A percentile compares a stretch with the other conserved stretches of the same genome.
Conservation (phyloP, 768 basidiomycete genomes). For the Dentipellis fragilis region DNA sequence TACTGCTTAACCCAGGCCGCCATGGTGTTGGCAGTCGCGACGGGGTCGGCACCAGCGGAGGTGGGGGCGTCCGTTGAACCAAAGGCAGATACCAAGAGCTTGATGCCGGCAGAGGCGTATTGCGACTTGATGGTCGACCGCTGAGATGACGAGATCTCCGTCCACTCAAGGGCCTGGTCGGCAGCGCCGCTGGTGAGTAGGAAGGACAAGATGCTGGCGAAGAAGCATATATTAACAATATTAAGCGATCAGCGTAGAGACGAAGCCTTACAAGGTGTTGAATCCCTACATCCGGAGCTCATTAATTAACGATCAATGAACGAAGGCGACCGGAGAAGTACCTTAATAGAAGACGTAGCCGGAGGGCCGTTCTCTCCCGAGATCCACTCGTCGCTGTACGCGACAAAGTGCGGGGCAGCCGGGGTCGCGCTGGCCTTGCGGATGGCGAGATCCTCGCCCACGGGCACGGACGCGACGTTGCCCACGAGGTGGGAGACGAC, state of each 20-base stretch:
- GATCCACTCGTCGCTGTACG: slow-evolving; percentile 28
- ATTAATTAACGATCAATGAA: too few relatives aligned
- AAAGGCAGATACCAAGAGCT: slow-evolving; percentile 48
- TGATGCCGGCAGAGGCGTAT: slow-evolving; percentile 47
- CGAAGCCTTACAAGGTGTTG: slow-evolving; percentile 23
- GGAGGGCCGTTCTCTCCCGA: slow-evolving; percentile 30
- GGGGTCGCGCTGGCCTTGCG: slow-evolving; percentile 5
- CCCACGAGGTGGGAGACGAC: background rate
- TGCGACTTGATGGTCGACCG: slow-evolving; percentile 33
- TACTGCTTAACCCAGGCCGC: slow-evolving; percentile 37
- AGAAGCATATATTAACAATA: background rate
- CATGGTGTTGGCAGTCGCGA: slow-evolving; percentile 29
- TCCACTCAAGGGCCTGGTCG: slow-evolving; percentile 39
- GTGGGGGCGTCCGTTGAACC: slow-evolving; percentile 38
- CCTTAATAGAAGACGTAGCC: too few relatives aligned
- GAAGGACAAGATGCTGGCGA: slow-evolving; percentile 30
- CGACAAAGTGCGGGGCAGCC: slow-evolving; percentile 29
- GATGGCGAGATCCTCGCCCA: background rate
- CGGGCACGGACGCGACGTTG: background rate
- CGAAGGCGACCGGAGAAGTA: too few relatives aligned
- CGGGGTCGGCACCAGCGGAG: slow-evolving; percentile 28
- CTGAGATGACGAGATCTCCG: slow-evolving; percentile 25
- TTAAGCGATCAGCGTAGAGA: background rate
- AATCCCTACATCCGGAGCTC: slow-evolving; percentile 18
- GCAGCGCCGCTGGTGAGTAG: slow-evolving; percentile 29